Evolutionary conservation across 1,139 yeast genomes (phyloP), one percentile per base, ranked within the genome.

Genomic region (Candida albicans): DNA sequence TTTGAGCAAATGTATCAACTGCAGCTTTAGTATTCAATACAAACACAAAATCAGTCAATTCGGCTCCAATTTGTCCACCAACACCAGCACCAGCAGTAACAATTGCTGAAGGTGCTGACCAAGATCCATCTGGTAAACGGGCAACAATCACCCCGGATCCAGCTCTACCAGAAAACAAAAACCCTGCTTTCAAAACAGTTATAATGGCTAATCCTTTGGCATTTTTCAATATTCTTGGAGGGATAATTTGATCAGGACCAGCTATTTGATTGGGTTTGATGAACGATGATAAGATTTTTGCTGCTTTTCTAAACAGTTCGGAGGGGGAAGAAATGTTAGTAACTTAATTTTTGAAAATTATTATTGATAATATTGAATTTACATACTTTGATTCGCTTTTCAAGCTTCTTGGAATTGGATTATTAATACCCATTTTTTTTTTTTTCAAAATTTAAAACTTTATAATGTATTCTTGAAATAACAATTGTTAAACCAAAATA

Each of bases 21-120:
- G 99, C 99, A 1, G 91, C 80, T 46, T 79, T 75, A 22, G 87
- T 81, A 67, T 93, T 93, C 53, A 93, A 77, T 47, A 93, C 91
- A 63, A 93, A 93, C 35, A 93, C 97, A 64, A 93, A 93, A 69
- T 93, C 99, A 1, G 99, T 93, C 57, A 93, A 72, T 63, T 93
- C 99, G 5, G 96, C 95, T 34, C 99, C 99, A 53, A 93, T 81
- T 68, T 90, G 95, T 35, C 99, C 99, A 46, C 99, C 99, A 4
- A 95, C 97, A 58, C 99, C 98, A 2, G 97, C 98, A 55, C 99
- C 99, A 1, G 96, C 98, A 24, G 97, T 87, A 40, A 83, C 84
- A 55, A 93, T 86, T 8, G 97, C 99, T 2, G 96, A 85, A 1
- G 99, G 99, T 1, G 98, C 95, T n/a, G 97, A 89, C 99, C 99